Conservation (phyloP, 805 yeast species). For the Candida ortonii region DNA sequence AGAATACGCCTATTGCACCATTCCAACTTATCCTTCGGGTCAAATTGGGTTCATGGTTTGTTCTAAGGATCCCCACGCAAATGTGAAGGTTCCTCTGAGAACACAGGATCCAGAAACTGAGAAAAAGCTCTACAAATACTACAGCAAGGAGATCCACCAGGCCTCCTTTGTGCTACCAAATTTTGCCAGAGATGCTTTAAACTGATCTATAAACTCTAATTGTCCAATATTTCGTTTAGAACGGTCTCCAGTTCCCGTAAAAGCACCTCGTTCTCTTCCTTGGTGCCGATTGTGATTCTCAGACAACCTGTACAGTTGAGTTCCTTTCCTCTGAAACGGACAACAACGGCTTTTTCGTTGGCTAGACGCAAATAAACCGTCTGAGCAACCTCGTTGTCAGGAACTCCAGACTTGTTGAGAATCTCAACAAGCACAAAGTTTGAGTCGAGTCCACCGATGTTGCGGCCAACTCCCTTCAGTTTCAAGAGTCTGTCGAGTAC, state of each 20-base stretch:
- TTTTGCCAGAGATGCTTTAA: slow-evolving; percentile 61
- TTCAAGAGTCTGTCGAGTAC: slow-evolving; percentile 53
- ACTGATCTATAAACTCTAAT: slow-evolving; percentile 4
- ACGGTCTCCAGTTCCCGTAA: slow-evolving; percentile 35
- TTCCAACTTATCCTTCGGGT: slow-evolving; percentile 97
- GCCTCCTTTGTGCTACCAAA: slow-evolving; percentile 91
- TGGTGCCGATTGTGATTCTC: slow-evolving; percentile 84
- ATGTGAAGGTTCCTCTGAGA: slow-evolving; percentile 70
- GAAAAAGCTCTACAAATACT: slow-evolving; percentile 67
- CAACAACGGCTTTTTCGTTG: slow-evolving; percentile 68
- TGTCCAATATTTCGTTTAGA: slow-evolving; percentile 16
- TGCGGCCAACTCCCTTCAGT: slow-evolving; percentile 63
- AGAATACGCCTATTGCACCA: slow-evolving; percentile 86
- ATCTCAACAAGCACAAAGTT: slow-evolving; percentile 80
- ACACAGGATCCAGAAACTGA: slow-evolving; percentile 61
- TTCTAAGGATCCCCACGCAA: slow-evolving; percentile 63
- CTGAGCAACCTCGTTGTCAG: slow-evolving; percentile 67
- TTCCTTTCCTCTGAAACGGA: slow-evolving; percentile 89
- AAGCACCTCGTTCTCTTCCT: slow-evolving; percentile 62
- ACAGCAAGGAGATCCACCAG: slow-evolving; percentile 77
- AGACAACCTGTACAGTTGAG: slow-evolving; percentile 85
- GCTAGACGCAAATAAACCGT: slow-evolving; percentile 70
- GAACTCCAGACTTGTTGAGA: slow-evolving; percentile 56
- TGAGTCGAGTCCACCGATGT: slow-evolving; percentile 82
- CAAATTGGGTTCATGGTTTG: slow-evolving; percentile 98